These are phyloP conservation scores for Russula dissimulans DNA, from an alignment of 768 basidiomycete species.

Conservation along the genomic window DNA sequence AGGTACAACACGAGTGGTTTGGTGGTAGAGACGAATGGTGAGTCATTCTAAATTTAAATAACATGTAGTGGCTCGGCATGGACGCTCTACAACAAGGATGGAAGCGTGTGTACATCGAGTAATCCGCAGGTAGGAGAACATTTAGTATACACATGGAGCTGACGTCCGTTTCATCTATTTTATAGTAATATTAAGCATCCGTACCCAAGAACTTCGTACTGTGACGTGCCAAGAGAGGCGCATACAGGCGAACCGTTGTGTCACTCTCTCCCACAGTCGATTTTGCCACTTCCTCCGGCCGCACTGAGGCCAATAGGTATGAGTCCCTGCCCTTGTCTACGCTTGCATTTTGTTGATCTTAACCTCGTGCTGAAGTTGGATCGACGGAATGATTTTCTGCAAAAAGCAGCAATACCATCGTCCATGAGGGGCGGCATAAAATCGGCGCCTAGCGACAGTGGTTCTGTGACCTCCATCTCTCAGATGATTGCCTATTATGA, in stretches of 20 bases:
- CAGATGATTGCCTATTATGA: too few species aligned
- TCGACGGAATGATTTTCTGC: slow-evolving; percentile 19
- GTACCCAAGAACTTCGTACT: slow-evolving; percentile 30
- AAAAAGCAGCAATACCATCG: neutral
- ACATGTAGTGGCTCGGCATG: too few species aligned
- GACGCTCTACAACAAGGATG: slow-evolving; percentile 29
- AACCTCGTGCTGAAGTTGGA: slow-evolving; percentile 5
- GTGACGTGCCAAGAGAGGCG: too few species aligned
- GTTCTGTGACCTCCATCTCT: too few species aligned
- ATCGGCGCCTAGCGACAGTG: too few species aligned
- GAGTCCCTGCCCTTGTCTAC: slow-evolving; percentile 5
- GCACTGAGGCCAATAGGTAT: slow-evolving; percentile 27
- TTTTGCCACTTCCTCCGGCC: slow-evolving; percentile 20
- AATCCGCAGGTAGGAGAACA: slow-evolving; percentile 22
- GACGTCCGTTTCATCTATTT: neutral
- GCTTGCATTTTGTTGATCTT: neutral
- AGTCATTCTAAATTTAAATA: slow-evolving; percentile 5
- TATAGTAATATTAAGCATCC: slow-evolving; percentile 29
- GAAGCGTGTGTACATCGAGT: slow-evolving; percentile 36
- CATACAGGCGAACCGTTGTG: too few species aligned
- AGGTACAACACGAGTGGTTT: slow-evolving; percentile 29
- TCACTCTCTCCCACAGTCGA: too few species aligned
- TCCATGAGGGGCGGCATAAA: neutral
- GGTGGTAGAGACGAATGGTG: slow-evolving; percentile 37
- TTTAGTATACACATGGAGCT: neutral